phyloP scores from a whole-genome alignment of 2,329 filamentous ascomycete species.

The Emergomyces orientalis region DNA sequence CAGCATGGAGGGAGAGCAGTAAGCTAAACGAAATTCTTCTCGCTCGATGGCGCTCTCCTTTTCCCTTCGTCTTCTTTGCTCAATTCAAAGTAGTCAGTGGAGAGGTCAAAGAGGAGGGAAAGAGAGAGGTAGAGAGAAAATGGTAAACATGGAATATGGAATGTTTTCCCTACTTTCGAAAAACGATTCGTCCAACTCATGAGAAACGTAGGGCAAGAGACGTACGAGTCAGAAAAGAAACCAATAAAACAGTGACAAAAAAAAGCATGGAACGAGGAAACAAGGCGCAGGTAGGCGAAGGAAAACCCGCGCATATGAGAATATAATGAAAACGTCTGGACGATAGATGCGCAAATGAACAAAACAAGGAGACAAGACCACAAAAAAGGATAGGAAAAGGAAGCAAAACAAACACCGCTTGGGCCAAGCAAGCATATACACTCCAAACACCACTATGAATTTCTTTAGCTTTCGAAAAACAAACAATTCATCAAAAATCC shows the following conservation, averaged over 20 bases:
- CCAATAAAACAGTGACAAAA: not conserved
- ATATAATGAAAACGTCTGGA: not conserved
- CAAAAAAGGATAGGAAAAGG: not conserved
- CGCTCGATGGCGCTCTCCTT: not conserved
- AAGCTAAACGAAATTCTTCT: not conserved
- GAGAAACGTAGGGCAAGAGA: not conserved
- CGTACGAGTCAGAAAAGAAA: not conserved
- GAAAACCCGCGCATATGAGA: not conserved
- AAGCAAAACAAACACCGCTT: not conserved
- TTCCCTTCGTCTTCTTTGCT: not conserved
- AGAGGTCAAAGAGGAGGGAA: not conserved
- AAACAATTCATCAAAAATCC: not conserved
- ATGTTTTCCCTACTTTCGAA: not conserved
- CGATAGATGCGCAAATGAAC: no score
- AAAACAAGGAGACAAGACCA: no score
- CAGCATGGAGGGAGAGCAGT: not conserved
- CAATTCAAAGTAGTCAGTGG: not conserved
- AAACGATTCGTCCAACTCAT: not conserved
- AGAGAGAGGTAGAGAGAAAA: not conserved
- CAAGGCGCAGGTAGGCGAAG: not conserved
- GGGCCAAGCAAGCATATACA: not conserved
- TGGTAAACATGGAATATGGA: not conserved
- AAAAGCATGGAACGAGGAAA: not conserved
- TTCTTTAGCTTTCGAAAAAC: not conserved
- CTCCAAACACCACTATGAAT: slow-evolving; percentile 3